A percentile compares a stretch with the other conserved stretches of the same genome.
Conservation (phyloP, 805 yeast genomes). For the Cyberlindnera xylosilytica region DNA sequence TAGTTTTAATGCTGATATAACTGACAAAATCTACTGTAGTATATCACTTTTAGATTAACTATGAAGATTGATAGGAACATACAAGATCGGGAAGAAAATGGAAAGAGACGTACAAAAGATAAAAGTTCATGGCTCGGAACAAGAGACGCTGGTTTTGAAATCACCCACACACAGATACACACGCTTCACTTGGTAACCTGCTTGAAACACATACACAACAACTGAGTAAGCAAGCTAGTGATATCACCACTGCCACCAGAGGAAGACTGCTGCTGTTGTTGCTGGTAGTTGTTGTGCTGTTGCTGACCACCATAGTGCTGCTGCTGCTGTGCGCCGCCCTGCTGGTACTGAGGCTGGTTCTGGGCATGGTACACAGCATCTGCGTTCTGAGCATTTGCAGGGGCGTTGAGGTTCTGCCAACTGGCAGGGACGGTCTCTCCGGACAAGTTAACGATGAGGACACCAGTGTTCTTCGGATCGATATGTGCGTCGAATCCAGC, state of each 20-base stretch:
- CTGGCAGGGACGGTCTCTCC: conserved; percentile 42
- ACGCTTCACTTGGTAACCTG: conserved; percentile 19
- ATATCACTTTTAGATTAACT: too few relatives aligned
- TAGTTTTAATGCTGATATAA: too few relatives aligned
- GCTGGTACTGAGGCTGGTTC: conserved; percentile 20
- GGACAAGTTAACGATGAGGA: conserved; percentile 64
- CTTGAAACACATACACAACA: conserved; percentile 35
- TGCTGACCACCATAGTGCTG: conserved; percentile 15
- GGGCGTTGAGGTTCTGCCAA: conserved; percentile 25
- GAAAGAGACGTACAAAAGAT: too few relatives aligned
- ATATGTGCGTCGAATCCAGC: conserved; percentile 57
- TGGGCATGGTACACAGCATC: conserved; percentile 21
- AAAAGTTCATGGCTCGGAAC: too few relatives aligned
- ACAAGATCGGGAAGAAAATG: too few relatives aligned
- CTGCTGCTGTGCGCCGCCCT: conserved; percentile 14
- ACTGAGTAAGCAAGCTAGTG: conserved; percentile 24
- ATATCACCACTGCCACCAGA: conserved; percentile 16
- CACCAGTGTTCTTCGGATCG: conserved; percentile 77
- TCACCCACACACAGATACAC: too few relatives aligned
- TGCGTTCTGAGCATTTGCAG: conserved; percentile 25
- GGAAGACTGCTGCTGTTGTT: conserved; percentile 19
- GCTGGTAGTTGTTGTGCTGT: conserved; percentile 14
- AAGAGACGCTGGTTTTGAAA: too few relatives aligned
- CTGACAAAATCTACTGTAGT: too few relatives aligned
- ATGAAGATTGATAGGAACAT: too few relatives aligned